Evolutionary conservation across 345 rosid species (phyloP).

Genomic region (Eucalyptus tenuipes): DNA sequence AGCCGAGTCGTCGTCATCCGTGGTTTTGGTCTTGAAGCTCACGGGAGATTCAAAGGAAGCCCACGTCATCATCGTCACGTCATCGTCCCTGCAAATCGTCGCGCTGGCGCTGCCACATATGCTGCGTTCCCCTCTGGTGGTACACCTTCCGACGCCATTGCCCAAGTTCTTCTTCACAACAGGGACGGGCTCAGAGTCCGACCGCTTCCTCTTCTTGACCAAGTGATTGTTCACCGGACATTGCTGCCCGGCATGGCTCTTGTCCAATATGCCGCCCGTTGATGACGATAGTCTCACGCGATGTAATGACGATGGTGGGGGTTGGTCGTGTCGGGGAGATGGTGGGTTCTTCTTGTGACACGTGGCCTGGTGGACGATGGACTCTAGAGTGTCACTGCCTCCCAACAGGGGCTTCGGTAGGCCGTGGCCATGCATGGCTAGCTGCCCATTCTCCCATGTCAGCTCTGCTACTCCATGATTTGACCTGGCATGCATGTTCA

Average conservation of each 20-base stretch:
- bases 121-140: not conserved
- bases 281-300: not conserved
- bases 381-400: slow-evolving; percentile 72
- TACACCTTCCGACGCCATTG: not conserved
- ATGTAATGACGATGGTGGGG: not conserved
- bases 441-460: slow-evolving; percentile 80
- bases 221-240: not conserved
- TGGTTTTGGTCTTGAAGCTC: slow-evolving; percentile 29
- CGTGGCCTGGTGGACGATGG: slow-evolving; percentile 80
- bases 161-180: not conserved
- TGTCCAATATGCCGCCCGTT: not conserved
- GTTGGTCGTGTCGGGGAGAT: not conserved
- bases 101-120: slow-evolving; percentile 17
- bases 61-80: slow-evolving; percentile 23
- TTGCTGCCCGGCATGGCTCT: not conserved
- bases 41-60: slow-evolving; percentile 30
- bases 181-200: slow-evolving; percentile 1
- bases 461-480: not conserved
- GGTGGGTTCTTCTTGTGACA: not conserved
- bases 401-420: slow-evolving; percentile 4
- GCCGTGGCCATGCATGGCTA: slow-evolving; percentile 57
- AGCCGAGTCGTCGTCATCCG: slow-evolving; percentile 29
- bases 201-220: slow-evolving; percentile 9
- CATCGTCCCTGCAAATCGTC: slow-evolving; percentile 11
- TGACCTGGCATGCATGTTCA: not conserved